Percentiles rank a stretch among this genome's conserved stretches.
Conservation (phyloP, 1,139 yeast species). For the Candida smagusa region DNA sequence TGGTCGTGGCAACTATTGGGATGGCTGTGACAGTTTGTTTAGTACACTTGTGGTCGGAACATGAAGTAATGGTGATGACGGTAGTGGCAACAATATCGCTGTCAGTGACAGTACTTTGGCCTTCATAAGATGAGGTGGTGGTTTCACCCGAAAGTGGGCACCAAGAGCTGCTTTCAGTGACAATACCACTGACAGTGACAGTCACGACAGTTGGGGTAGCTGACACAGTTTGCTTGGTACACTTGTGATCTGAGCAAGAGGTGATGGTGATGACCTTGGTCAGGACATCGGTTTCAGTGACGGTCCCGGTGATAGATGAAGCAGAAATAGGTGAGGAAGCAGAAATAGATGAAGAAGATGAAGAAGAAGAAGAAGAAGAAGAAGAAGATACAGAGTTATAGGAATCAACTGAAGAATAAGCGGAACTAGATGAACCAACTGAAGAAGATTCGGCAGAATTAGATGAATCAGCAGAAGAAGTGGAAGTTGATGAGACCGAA, state of each 20-base stretch:
- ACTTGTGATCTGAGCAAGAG: conserved; percentile 35
- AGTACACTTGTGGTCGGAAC: conserved; percentile 28
- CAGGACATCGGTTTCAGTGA: conserved; percentile 16
- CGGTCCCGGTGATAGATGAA: conserved; percentile 1
- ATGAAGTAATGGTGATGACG: conserved; percentile 28
- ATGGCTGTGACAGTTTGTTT: conserved; percentile 30
- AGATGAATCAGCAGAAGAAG: conserved; percentile 1
- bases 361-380: no score
- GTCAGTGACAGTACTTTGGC: conserved; percentile 9
- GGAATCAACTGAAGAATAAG: conserved; percentile 3
- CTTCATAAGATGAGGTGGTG: conserved; percentile 11
- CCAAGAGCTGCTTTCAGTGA: conserved; percentile 14
- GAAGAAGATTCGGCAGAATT: conserved; percentile 2
- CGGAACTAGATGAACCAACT: conserved; percentile 1
- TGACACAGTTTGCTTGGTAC: conserved; percentile 27
- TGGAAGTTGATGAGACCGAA: conserved; percentile 1
- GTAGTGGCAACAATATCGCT: conserved; percentile 17
- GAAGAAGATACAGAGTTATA: no score
- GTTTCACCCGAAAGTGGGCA: conserved; percentile 14
- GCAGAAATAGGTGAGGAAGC: no score
- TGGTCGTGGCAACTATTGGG: conserved; percentile 40
- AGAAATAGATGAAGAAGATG: no score
- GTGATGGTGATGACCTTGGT: conserved; percentile 39
- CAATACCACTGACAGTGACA: conserved; percentile 28
- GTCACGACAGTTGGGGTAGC: conserved; percentile 43